Percentiles rank a stretch among this genome's conserved stretches.
phyloP scores from a whole-genome alignment of 192 early-diverging fungal genomes.

The Gryganskiella cystojenkinii region DNA sequence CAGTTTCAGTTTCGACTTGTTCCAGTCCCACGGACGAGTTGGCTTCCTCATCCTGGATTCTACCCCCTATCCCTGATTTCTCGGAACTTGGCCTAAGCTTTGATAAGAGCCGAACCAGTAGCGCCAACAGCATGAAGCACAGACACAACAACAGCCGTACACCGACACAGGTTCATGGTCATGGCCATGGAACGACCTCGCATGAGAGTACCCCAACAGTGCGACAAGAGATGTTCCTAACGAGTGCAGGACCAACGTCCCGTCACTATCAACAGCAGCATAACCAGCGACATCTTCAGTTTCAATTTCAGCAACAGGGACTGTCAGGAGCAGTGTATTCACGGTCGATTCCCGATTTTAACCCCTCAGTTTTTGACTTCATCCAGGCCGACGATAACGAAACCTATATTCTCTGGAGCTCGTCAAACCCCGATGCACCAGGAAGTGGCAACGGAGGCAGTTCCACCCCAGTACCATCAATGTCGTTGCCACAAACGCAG shows the following conservation, averaged over 20 bases:
- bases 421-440: not conserved
- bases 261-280: no score
- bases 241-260: not conserved
- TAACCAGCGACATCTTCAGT: no score
- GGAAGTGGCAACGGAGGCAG: not conserved
- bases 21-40: constrained; percentile 25
- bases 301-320: no score
- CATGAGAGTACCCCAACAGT: not conserved
- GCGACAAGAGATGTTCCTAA: not conserved
- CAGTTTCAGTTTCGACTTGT: constrained; percentile 5
- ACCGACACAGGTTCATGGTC: not conserved
- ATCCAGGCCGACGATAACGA: constrained; percentile 37
- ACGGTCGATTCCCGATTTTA: constrained; percentile 8
- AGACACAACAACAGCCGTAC: not conserved
- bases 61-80: constrained; percentile 42
- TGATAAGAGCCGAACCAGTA: constrained; percentile 21
- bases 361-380: constrained; percentile 32
- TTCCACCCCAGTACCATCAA: not conserved
- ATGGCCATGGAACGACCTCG: not conserved
- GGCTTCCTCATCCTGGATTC: constrained; percentile 15
- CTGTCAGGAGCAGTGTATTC: no score
- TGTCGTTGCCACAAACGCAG: not conserved
- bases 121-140: not conserved
- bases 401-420: constrained; percentile 40
- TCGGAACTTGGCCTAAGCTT: constrained; percentile 37